Conservation (phyloP, 371 early-diverging fungal species). For the Apophysomyces elegans region DNA sequence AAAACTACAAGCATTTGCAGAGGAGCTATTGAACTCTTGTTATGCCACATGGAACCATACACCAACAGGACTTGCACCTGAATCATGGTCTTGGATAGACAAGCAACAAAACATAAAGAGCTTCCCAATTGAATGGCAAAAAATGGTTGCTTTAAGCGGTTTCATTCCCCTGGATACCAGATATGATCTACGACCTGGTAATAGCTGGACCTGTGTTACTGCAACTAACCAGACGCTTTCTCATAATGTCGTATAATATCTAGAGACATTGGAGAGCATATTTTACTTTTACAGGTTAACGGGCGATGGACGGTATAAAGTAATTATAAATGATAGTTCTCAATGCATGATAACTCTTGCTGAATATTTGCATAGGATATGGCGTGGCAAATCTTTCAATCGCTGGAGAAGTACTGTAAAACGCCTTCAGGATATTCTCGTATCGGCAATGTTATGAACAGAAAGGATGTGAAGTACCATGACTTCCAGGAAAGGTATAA, state of each 20-base stretch:
- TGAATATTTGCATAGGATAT: slow-evolving; percentile 42
- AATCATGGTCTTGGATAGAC: slow-evolving; percentile 50
- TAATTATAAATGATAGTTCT: slow-evolving; percentile 2
- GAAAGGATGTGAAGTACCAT: slow-evolving; percentile 22
- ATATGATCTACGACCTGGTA: slow-evolving; percentile 31
- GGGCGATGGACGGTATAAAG: slow-evolving; percentile 68
- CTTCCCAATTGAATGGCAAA: slow-evolving; percentile 22
- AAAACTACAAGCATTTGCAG: slow-evolving; percentile 26
- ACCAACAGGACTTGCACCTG: slow-evolving; percentile 46
- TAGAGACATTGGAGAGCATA: slow-evolving; percentile 71
- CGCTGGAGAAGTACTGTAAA: slow-evolving; percentile 70
- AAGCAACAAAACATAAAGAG: slow-evolving; percentile 23
- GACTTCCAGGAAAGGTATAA: slow-evolving; percentile 52
- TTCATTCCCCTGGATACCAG: slow-evolving; percentile 24
- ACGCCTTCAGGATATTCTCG: slow-evolving; percentile 66
- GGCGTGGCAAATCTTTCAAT: slow-evolving; percentile 70
- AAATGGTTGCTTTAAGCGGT: not conserved
- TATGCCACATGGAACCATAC: slow-evolving; percentile 38
- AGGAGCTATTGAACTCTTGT: slow-evolving; percentile 45
- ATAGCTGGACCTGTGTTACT: not conserved
- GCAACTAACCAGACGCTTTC: not conserved
- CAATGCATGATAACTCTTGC: not conserved
- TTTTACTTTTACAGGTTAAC: slow-evolving; percentile 78
- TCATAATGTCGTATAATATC: not conserved
- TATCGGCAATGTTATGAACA: slow-evolving; percentile 54